phyloP scores from a whole-genome alignment of 306 rosid genomes.

The Lotus japonicus region DNA sequence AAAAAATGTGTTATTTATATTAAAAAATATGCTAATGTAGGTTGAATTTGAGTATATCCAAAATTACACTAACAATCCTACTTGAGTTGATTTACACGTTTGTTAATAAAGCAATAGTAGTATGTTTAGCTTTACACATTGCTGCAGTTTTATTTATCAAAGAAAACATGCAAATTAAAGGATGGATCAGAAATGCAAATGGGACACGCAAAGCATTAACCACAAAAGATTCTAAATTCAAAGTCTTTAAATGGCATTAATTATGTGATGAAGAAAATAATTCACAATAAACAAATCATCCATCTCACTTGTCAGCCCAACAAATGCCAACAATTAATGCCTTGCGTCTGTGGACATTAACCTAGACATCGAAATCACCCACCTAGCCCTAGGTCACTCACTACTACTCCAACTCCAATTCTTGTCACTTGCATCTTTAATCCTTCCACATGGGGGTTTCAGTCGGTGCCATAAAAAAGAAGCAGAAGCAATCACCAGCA shows the following conservation, averaged over 20 bases:
- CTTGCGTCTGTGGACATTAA: conserved; percentile 19
- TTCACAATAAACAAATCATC: conserved; percentile 2
- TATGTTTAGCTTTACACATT: no score
- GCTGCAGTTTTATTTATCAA: no score
- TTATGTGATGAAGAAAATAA: conserved; percentile 20
- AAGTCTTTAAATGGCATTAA: conserved; percentile 24
- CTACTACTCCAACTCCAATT: not conserved
- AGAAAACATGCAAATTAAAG: not conserved
- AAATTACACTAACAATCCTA: no score
- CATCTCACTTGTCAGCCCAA: conserved; percentile 15
- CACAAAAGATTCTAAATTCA: conserved; percentile 14
- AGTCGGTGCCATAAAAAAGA: conserved; percentile 3
- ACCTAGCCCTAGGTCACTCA: not conserved
- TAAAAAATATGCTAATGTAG: no score
- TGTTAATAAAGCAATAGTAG: no score
- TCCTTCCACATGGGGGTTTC: conserved; percentile 21
- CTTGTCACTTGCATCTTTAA: not conserved
- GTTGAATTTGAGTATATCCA: no score
- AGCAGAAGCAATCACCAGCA: not conserved
- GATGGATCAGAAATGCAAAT: not conserved
- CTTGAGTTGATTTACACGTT: no score
- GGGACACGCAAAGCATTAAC: not conserved
- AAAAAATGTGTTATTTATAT: no score
- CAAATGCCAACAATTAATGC: conserved; percentile 28
- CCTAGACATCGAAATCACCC: not conserved